A percentile compares a stretch with the other conserved stretches of the same genome.
Evolutionary conservation across 2,329 filamentous ascomycete species (phyloP).

Genomic region (Dothiorella sarmentorum): DNA sequence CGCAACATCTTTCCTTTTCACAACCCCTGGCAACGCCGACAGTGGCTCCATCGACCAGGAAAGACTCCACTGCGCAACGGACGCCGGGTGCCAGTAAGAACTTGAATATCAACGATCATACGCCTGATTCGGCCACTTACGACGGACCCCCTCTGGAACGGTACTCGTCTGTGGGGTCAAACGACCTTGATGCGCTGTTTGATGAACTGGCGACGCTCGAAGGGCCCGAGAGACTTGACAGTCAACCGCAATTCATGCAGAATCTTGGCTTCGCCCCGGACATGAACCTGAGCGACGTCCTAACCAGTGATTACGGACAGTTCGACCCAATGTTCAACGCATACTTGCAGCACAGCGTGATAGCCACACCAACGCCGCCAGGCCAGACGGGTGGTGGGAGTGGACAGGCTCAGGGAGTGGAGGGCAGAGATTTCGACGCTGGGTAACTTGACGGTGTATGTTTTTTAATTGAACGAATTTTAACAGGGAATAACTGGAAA

Average conservation of each 20-base stretch:
- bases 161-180: constrained; percentile 35
- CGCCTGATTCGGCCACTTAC: constrained; percentile 21
- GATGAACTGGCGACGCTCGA: constrained; percentile 58
- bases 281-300: constrained; percentile 55
- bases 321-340: constrained; percentile 14
- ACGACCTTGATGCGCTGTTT: constrained; percentile 52
- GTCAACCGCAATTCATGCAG: constrained; percentile 62
- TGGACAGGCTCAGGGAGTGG: background rate
- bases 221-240: constrained; percentile 50
- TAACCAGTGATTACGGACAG: constrained; percentile 39
- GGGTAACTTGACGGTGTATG: background rate
- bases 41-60: background rate
- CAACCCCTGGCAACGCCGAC: background rate
- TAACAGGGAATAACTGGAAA: no score
- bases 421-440: constrained; percentile 1
- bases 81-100: background rate
- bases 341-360: constrained; percentile 1
- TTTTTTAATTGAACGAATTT: background rate
- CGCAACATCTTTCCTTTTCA: background rate
- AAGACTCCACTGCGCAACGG: background rate
- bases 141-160: constrained; percentile 26
- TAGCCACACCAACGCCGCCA: background rate
- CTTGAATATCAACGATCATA: constrained; percentile 8
- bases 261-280: constrained; percentile 64
- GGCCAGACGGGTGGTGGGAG: background rate